Percentiles rank a stretch among this genome's conserved stretches.
Evolutionary conservation across 192 early-diverging fungal species (phyloP).

Genomic region (Coemansia sp.): DNA sequence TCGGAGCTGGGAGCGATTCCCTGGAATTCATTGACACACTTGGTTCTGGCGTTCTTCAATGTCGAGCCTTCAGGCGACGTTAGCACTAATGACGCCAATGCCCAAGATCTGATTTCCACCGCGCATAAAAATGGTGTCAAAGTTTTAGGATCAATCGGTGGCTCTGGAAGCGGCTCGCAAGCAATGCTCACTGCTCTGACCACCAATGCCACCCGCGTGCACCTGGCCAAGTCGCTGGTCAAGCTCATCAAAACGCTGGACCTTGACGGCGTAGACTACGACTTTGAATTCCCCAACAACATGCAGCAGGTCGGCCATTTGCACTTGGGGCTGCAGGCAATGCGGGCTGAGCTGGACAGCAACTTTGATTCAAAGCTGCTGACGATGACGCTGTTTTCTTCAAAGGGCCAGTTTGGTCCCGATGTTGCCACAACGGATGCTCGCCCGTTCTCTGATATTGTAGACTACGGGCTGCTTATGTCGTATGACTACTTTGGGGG

Average conservation of each 20-base stretch:
- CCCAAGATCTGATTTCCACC: slow-evolving; percentile 15
- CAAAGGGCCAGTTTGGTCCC: slow-evolving; percentile 54
- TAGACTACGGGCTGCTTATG: slow-evolving; percentile 72
- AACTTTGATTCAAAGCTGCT: slow-evolving; percentile 55
- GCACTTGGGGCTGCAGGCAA: slow-evolving; percentile 54
- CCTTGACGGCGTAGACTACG: slow-evolving; percentile 65
- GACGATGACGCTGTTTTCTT: slow-evolving; percentile 61
- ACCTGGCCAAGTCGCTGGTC: slow-evolving; percentile 38
- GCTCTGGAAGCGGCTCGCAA: slow-evolving; percentile 63
- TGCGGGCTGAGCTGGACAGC: slow-evolving; percentile 56
- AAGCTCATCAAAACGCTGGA: slow-evolving; percentile 40
- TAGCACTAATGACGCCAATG: slow-evolving; percentile 11
- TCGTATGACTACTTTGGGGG: slow-evolving; percentile 65
- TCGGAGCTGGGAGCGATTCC: slow-evolving; percentile 33
- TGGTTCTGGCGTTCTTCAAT: slow-evolving; percentile 59
- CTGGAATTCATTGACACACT: slow-evolving; percentile 58
- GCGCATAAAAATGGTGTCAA: slow-evolving; percentile 48
- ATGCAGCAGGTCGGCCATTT: slow-evolving; percentile 60
- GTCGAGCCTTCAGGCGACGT: slow-evolving; percentile 23
- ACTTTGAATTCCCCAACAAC: slow-evolving; percentile 61
- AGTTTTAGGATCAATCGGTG: slow-evolving; percentile 68
- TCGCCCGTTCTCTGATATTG: slow-evolving; percentile 58
- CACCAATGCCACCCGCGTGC: slow-evolving; percentile 24
- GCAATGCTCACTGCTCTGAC: slow-evolving; percentile 55
- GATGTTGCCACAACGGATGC: slow-evolving; percentile 54